These are phyloP conservation scores for Cubamyces sp. DNA, from an alignment of 768 basidiomycete species.

Conservation along the genomic window DNA sequence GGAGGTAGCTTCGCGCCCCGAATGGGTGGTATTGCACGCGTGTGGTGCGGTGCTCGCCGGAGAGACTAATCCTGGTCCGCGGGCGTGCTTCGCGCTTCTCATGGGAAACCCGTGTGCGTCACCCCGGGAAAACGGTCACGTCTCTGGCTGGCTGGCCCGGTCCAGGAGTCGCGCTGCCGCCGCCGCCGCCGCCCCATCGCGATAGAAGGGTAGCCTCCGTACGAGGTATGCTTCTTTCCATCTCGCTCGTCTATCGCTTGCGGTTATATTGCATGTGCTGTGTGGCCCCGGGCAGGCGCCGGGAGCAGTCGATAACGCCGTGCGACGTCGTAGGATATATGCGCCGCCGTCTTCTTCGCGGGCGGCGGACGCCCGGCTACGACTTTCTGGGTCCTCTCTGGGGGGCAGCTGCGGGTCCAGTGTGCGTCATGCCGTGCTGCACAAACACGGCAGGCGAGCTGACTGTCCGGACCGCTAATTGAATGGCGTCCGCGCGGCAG, in stretches of 20 bases:
- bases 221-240: no score
- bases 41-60: conserved; percentile 14
- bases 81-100: conserved; percentile 17
- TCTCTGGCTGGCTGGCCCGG: no score
- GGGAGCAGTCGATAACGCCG: no score
- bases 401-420: background rate
- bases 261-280: background rate
- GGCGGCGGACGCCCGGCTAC: no score
- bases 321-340: no score
- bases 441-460: background rate
- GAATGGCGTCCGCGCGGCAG: background rate
- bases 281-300: background rate
- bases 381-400: no score
- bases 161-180: no score
- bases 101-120: background rate
- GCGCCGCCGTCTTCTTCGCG: no score
- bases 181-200: no score
- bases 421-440: background rate
- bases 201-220: no score
- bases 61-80: conserved; percentile 22
- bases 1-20: no score
- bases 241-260: background rate
- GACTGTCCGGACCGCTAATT: background rate
- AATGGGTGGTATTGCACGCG: background rate
- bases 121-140: no score